A percentile compares a stretch with the other conserved stretches of the same genome.
phyloP scores from a whole-genome alignment of 495 filamentous ascomycete genomes.

The Corynascus novoguineensis region DNA sequence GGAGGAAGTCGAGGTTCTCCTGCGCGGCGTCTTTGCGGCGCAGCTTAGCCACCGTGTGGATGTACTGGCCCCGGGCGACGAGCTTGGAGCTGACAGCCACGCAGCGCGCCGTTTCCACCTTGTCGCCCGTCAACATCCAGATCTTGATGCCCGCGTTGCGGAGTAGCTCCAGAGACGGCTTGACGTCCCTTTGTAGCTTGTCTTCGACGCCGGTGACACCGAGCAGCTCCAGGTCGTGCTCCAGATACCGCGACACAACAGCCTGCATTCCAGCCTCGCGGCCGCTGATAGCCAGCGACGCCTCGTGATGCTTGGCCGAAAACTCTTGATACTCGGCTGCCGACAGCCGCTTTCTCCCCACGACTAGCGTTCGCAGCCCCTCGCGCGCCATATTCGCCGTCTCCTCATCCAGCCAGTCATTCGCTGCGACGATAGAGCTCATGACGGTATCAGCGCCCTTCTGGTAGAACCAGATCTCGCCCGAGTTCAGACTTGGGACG shows the following conservation, averaged over 20 bases:
- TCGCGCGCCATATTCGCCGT: conserved; percentile 98
- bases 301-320: conserved; percentile 64
- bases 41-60: conserved; percentile 86
- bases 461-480: conserved; percentile 97
- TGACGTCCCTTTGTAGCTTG: conserved; percentile 90
- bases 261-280: conserved; percentile 77
- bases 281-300: conserved; percentile 69
- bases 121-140: conserved; percentile 99
- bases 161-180: conserved; percentile 86
- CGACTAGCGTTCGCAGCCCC: conserved; percentile 87
- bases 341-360: conserved; percentile 80
- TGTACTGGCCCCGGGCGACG: conserved; percentile 90
- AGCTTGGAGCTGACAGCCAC: conserved; percentile 92
- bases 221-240: conserved; percentile 82
- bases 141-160: conserved; percentile 99
- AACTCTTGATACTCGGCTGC: conserved; percentile 74
- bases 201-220: conserved; percentile 98
- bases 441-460: conserved; percentile 99
- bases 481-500: conserved; percentile 38
- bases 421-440: conserved; percentile 83
- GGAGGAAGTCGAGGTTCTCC: conserved; percentile 80
- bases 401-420: conserved; percentile 98
- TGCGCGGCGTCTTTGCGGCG: conserved; percentile 72
- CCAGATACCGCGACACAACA: conserved; percentile 74
- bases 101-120: conserved; percentile 95